phyloP scores from a whole-genome alignment of 495 filamentous ascomycete genomes.

The Podospora tetraspora region DNA sequence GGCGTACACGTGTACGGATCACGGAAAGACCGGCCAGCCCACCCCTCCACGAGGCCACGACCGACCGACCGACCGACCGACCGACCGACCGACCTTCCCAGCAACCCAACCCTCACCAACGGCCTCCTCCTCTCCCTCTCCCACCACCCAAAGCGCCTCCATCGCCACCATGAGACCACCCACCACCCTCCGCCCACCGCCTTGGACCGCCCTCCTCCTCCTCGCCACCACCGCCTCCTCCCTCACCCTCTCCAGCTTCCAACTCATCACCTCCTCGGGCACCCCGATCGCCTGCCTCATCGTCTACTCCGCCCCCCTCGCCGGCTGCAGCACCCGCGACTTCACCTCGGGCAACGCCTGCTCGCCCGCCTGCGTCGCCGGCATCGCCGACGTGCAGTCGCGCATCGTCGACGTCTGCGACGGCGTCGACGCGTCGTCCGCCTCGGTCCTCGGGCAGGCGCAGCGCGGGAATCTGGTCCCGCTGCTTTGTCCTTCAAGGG shows the following conservation, averaged over 20 bases:
- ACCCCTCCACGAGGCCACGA: neutral
- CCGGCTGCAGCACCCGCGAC: constrained; percentile 31
- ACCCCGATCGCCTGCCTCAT: constrained; percentile 35
- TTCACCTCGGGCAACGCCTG: constrained; percentile 32
- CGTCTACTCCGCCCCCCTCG: constrained; percentile 34
- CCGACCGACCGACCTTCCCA: neutral
- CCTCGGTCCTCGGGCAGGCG: constrained; percentile 33
- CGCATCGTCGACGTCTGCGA: constrained; percentile 29
- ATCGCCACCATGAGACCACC: constrained; percentile 17
- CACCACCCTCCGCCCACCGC: constrained; percentile 21
- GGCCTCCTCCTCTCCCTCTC: neutral
- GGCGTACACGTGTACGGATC: neutral
- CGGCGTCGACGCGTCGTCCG: constrained; percentile 20
- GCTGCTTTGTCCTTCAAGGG: constrained; percentile 30
- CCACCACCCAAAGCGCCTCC: neutral
- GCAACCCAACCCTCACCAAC: neutral
- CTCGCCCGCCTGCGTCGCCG: constrained; percentile 32
- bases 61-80: too few species aligned
- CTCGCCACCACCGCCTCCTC: constrained; percentile 35
- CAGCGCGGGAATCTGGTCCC: constrained; percentile 32
- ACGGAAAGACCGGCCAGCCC: neutral
- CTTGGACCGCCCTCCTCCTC: constrained; percentile 22
- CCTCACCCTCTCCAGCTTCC: constrained; percentile 36
- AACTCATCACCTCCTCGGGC: constrained; percentile 32
- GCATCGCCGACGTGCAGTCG: constrained; percentile 22